phyloP scores from a whole-genome alignment of 306 rosid species.

The Pyrus communis region DNA sequence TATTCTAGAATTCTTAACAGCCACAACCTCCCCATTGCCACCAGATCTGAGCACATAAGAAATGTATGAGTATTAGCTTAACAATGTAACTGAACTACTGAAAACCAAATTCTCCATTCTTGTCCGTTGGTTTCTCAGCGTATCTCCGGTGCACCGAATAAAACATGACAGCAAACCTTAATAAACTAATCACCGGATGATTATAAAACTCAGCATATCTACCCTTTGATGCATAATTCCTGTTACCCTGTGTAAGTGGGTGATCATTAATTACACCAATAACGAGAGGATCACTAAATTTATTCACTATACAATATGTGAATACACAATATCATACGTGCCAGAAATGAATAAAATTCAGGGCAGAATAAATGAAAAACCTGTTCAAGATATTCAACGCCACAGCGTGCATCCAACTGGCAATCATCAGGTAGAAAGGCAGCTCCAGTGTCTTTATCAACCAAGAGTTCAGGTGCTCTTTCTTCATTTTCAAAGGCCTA shows the following conservation, averaged over 20 bases:
- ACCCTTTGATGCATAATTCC: constrained; percentile 42
- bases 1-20: constrained; percentile 56
- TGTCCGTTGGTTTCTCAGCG: constrained; percentile 2
- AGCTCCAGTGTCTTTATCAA: constrained; percentile 53
- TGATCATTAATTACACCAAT: neutral
- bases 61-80: constrained; percentile 6
- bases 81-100: neutral
- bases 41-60: constrained; percentile 40
- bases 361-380: constrained; percentile 13
- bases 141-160: neutral
- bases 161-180: constrained; percentile 43
- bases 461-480: constrained; percentile 43
- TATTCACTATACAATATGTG: neutral
- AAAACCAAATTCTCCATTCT: neutral
- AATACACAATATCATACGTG: neutral
- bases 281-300: neutral
- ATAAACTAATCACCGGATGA: constrained; percentile 60
- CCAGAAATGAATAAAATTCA: neutral
- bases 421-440: constrained; percentile 74
- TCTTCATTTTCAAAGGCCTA: no score
- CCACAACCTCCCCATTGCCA: constrained; percentile 42
- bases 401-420: constrained; percentile 74
- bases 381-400: constrained; percentile 60
- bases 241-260: constrained; percentile 44
- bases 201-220: constrained; percentile 79